phyloP scores from a whole-genome alignment of 305 asterid species.

The Ilex paraguariensis region DNA sequence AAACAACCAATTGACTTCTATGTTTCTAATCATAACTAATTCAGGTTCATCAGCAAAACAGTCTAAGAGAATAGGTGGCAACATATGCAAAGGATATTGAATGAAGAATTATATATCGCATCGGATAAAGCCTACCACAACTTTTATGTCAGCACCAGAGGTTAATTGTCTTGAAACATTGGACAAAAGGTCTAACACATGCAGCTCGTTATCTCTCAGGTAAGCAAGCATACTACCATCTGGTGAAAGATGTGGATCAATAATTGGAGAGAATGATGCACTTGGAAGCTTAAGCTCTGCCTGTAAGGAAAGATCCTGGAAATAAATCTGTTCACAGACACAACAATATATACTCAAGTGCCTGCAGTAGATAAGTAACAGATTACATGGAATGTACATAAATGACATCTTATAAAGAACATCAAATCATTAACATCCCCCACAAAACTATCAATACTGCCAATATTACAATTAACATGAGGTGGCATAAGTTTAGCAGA shows the following conservation, averaged over 20 bases:
- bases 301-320: conserved; percentile 47
- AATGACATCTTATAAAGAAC: too few species aligned
- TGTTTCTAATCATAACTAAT: too few species aligned
- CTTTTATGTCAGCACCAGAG: conserved; percentile 51
- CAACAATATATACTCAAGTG: conserved; percentile 1
- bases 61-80: too few species aligned
- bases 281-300: conserved; percentile 66
- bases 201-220: conserved; percentile 72
- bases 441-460: too few species aligned
- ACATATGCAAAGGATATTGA: neutral
- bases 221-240: conserved; percentile 83
- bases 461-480: too few species aligned
- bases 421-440: too few species aligned
- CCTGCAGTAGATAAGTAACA: too few species aligned
- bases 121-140: conserved; percentile 40
- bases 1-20: too few species aligned
- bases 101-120: neutral
- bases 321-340: conserved; percentile 54
- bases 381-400: too few species aligned
- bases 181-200: conserved; percentile 46
- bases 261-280: conserved; percentile 57
- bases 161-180: conserved; percentile 66
- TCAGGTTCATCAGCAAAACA: too few species aligned
- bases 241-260: conserved; percentile 89
- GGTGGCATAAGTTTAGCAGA: too few species aligned